These are phyloP conservation scores for Hondaea fermentalgiana DNA, from an alignment of 108 stramenopile species.

Conservation along the genomic window DNA sequence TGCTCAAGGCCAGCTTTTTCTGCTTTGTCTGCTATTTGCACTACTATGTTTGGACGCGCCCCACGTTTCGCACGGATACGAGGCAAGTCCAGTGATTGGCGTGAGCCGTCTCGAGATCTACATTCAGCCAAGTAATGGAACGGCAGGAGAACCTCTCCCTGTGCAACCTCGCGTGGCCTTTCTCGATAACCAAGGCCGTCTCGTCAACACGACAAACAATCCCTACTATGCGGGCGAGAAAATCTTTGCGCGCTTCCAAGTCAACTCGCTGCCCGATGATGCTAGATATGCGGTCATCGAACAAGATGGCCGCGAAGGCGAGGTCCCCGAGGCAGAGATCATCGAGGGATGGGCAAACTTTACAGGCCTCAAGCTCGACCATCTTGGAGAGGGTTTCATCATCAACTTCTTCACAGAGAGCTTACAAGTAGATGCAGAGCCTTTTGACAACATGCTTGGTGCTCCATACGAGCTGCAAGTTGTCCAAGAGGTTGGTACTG, in stretches of 20 bases:
- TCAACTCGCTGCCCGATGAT: neutral
- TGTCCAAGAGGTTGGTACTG: neutral
- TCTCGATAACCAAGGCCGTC: neutral
- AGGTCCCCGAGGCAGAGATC: neutral
- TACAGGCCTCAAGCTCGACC: neutral
- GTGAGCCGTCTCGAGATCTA: neutral
- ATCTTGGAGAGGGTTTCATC: neutral
- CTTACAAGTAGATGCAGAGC: neutral
- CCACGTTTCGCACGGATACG: neutral
- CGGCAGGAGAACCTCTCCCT: neutral
- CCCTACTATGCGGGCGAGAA: neutral
- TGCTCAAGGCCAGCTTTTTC: too few species aligned
- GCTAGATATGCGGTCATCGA: neutral
- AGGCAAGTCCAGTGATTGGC: neutral
- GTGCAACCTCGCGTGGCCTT: neutral
- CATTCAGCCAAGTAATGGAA: neutral
- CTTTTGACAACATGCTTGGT: neutral
- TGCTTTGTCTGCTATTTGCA: too few species aligned
- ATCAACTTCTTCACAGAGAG: neutral
- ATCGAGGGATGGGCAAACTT: conserved; percentile 8
- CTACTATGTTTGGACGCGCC: too few species aligned
- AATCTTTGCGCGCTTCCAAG: neutral
- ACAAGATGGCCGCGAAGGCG: neutral
- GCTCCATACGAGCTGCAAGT: neutral
- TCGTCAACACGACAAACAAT: neutral